A percentile compares a stretch with the other conserved stretches of the same genome.
phyloP scores from a whole-genome alignment of 306 rosid species.

The Mimosa pudica region DNA sequence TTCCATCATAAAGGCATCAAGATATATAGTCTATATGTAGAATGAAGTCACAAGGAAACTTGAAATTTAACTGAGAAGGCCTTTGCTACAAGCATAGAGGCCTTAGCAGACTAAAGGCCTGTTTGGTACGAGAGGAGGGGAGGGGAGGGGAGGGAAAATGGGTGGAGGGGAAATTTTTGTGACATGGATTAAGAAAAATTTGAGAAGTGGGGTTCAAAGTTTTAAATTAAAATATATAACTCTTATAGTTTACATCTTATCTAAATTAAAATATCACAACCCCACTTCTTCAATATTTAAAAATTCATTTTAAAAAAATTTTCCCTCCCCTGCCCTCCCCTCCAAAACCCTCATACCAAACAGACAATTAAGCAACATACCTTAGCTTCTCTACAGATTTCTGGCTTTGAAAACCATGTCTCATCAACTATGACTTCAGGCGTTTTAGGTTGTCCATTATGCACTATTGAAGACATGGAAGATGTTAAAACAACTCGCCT shows the following conservation, averaged over 20 bases:
- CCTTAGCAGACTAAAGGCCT: not conserved
- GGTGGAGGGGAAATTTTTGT: no score
- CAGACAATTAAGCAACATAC: not conserved
- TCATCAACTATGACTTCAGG: conserved; percentile 2
- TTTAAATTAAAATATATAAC: no score
- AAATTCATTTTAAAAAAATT: no score
- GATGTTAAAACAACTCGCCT: not conserved
- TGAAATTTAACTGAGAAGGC: not conserved
- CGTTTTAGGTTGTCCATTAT: not conserved
- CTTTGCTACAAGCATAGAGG: not conserved
- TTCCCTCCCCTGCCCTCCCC: no score
- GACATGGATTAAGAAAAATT: no score
- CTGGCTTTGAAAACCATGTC: not conserved
- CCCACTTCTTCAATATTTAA: no score
- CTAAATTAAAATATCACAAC: no score
- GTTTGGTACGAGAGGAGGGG: no score
- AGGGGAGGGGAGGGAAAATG: no score
- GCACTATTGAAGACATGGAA: not conserved
- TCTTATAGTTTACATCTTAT: no score
- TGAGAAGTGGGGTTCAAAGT: no score
- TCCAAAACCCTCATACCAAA: no score
- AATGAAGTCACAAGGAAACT: not conserved
- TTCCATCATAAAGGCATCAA: not conserved
- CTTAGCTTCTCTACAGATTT: not conserved
- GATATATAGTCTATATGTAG: not conserved